Percentiles rank a stretch among this genome's conserved stretches.
Conservation (phyloP, 768 basidiomycete species). For the Jaapia argillacea region DNA sequence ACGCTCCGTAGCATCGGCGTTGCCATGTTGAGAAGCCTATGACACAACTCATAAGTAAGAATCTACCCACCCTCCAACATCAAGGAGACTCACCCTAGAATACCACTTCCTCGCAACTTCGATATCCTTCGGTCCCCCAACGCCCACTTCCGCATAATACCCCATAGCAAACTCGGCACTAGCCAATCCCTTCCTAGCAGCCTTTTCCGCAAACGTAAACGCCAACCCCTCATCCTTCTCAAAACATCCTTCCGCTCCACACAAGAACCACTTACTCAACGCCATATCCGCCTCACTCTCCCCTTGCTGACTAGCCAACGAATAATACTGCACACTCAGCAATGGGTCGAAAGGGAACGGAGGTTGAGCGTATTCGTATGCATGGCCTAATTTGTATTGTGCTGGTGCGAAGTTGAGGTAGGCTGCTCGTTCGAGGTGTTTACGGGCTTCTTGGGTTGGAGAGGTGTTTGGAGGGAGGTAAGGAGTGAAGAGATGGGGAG, state of each 20-base stretch:
- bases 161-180: slow-evolving; percentile 94
- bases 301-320: slow-evolving; percentile 71
- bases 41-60: background rate
- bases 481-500: slow-evolving; percentile 37
- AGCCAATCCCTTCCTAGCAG: slow-evolving; percentile 61
- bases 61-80: background rate
- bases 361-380: slow-evolving; percentile 83
- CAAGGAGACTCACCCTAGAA: slow-evolving; percentile 30
- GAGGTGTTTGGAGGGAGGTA: slow-evolving; percentile 40
- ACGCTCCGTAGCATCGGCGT: slow-evolving; percentile 70
- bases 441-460: slow-evolving; percentile 54
- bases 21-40: slow-evolving; percentile 70
- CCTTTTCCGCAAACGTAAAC: slow-evolving; percentile 84
- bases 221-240: slow-evolving; percentile 85
- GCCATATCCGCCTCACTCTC: slow-evolving; percentile 96
- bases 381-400: slow-evolving; percentile 88
- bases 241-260: slow-evolving; percentile 68
- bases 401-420: slow-evolving; percentile 78
- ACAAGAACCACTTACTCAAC: slow-evolving; percentile 93
- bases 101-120: slow-evolving; percentile 75
- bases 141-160: slow-evolving; percentile 89
- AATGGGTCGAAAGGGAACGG: slow-evolving; percentile 85
- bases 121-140: slow-evolving; percentile 61
- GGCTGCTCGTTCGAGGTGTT: slow-evolving; percentile 76
- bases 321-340: slow-evolving; percentile 86